Evolutionary conservation across 495 filamentous ascomycete genomes (phyloP).

Genomic region (Baudoinia panamericana): DNA sequence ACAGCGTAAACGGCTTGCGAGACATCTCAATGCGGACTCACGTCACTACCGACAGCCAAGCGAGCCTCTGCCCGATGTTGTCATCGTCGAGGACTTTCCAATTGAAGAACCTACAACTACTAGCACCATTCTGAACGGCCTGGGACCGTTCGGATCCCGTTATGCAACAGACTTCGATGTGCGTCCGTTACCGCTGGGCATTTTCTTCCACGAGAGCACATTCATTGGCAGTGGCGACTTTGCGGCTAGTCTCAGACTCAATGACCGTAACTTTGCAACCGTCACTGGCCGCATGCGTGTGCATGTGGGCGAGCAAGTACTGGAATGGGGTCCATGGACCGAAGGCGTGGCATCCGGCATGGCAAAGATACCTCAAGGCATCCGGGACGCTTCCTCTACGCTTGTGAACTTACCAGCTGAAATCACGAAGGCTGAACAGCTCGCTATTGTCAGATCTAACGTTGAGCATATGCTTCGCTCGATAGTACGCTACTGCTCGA

Average conservation of each 20-base stretch:
- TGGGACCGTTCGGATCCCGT: conserved; percentile 44
- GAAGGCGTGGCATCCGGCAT: conserved; percentile 19
- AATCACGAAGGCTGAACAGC: neutral
- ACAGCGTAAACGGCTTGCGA: conserved; percentile 22
- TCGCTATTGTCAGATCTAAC: conserved; percentile 5
- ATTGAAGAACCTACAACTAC: conserved; percentile 9
- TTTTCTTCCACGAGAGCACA: conserved; percentile 64
- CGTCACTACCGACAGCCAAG: conserved; percentile 28
- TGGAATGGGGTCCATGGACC: conserved; percentile 26
- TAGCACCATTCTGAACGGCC: conserved; percentile 35
- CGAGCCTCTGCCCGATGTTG: conserved; percentile 23
- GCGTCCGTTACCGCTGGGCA: conserved; percentile 48
- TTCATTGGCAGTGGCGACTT: conserved; percentile 65
- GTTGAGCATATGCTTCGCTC: conserved; percentile 19
- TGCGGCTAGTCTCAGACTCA: conserved; percentile 14
- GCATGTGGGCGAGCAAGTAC: conserved; percentile 4
- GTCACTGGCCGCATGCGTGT: conserved; percentile 23
- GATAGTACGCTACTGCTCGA: conserved; percentile 38
- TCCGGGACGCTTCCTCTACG: conserved; percentile 1
- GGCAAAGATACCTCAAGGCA: neutral
- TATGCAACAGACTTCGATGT: conserved; percentile 70
- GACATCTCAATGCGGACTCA: conserved; percentile 24
- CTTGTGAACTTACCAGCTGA: neutral
- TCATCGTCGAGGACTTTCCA: neutral
- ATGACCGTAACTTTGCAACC: conserved; percentile 34